These are phyloP conservation scores for Aaosphaeria pasadenensis DNA, from an alignment of 2,329 filamentous ascomycete species.

Conservation along the genomic window DNA sequence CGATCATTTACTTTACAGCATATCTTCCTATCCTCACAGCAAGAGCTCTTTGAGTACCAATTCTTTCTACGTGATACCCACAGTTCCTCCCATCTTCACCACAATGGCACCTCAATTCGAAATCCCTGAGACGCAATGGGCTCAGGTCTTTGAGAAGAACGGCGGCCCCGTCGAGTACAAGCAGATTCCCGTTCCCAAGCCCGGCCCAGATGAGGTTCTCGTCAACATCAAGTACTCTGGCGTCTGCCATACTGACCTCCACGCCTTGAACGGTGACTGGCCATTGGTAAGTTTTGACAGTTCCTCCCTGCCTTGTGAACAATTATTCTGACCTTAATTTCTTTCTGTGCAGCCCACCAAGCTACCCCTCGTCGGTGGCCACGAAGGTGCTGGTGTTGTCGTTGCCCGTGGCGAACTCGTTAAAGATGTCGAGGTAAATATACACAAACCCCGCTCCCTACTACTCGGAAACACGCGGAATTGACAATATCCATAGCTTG, in stretches of 20 bases:
- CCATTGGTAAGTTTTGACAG: conserved; percentile 52
- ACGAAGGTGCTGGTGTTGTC: conserved; percentile 76
- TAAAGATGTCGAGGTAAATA: conserved; percentile 58
- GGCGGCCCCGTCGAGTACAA: conserved; percentile 71
- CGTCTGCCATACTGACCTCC: conserved; percentile 85
- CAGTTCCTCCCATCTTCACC: conserved; percentile 3
- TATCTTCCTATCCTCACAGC: not conserved
- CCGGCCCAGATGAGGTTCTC: conserved; percentile 85
- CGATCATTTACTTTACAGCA: not conserved
- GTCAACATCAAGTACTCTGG: conserved; percentile 88
- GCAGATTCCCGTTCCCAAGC: conserved; percentile 76
- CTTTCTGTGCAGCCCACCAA: conserved; percentile 54
- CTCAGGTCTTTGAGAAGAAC: conserved; percentile 81
- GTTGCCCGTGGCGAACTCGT: conserved; percentile 78
- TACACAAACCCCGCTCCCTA: not conserved
- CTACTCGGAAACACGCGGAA: not conserved
- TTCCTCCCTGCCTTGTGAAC: not conserved
- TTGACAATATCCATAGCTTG: conserved; percentile 48
- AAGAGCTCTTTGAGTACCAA: not conserved
- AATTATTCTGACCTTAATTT: conserved; percentile 9
- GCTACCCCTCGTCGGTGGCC: conserved; percentile 79
- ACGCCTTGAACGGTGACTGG: conserved; percentile 87
- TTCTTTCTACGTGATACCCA: not conserved
- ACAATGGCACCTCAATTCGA: conserved; percentile 43
- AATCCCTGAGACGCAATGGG: conserved; percentile 87